Evolutionary conservation across 139 green algal genomes (phyloP), one percentile per base, ranked within the genome.

Genomic region (Edaphochlamys debaryana): DNA sequence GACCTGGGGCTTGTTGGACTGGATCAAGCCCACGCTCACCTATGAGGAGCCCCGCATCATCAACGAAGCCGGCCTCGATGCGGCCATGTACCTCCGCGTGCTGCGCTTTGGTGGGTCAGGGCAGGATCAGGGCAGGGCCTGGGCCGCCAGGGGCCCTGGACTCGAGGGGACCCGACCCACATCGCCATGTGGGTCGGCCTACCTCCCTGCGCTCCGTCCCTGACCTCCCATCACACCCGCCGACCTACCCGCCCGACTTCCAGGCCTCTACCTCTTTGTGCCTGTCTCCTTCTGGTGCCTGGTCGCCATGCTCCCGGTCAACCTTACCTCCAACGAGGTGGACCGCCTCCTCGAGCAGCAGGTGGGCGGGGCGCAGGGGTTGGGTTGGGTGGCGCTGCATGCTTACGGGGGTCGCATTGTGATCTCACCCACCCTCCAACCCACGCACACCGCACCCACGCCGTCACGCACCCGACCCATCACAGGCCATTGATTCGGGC

Each of bases 61-160:
- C 19, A 58, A 41, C 29, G 42, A 37, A 9, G 34, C 69, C 2
- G 80, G 84, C 38, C 42, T 88, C 5, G 84, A 85, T 60, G 67
- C 67, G 13, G 84, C 84, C 32, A 76, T 85, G 25, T 88, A 88
- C 84, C 75, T 88, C 23, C 75, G 84, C 36, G 37, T 88, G 23
- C 32, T 88, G 34, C n/a, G 38, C 36, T 88, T 85, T 32, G 73
- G 73, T 56, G 69, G 17, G 56, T 63, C 3, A 25, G 17, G 40
- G 60, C 22, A 25, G 25, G 36, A n/a, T n/a, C n/a, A n/a, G n/a
- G n/a, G n/a, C n/a, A n/a, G n/a, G n/a, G n/a, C n/a, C n/a, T n/a
- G n/a, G n/a, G n/a, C n/a, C n/a, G n/a, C n/a, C n/a, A n/a, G n/a
- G n/a, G n/a, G n/a, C n/a, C n/a, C n/a, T n/a, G n/a, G n/a, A n/a